Conservation (phyloP, 495 filamentous ascomycete species). For the Aspergillus taichungensis region DNA sequence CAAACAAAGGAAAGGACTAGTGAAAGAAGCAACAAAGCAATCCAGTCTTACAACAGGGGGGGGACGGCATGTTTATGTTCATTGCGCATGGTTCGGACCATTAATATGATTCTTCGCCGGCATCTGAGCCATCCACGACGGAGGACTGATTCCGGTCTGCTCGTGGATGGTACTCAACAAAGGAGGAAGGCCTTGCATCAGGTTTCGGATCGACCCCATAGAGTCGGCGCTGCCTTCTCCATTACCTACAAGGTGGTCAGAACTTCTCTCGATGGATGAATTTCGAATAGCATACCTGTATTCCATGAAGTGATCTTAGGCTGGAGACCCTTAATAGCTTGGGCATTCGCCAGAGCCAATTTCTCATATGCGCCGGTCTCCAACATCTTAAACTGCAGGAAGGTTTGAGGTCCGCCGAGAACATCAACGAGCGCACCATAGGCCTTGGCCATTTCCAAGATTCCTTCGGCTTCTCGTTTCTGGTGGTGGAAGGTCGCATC, state of each 20-base stretch:
- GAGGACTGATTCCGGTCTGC: conserved; percentile 69
- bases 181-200: conserved; percentile 73
- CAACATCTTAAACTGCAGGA: conserved; percentile 64
- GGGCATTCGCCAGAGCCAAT: conserved; percentile 38
- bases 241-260: conserved; percentile 16
- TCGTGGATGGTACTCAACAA: conserved; percentile 75
- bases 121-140: conserved; percentile 56
- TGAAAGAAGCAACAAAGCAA: not conserved
- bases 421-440: conserved; percentile 60
- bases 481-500: conserved; percentile 52
- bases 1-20: not conserved
- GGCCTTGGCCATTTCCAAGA: conserved; percentile 66
- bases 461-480: conserved; percentile 64
- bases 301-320: conserved; percentile 89
- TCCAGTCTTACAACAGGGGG: not conserved
- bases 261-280: conserved; percentile 4
- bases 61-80: no score
- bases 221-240: conserved; percentile 27
- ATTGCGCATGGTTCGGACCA: no score
- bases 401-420: conserved; percentile 64
- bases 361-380: conserved; percentile 30
- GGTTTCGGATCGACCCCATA: conserved; percentile 42
- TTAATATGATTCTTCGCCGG: conserved; percentile 8
- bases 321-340: conserved; percentile 64
- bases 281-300: conserved; percentile 42